Evolutionary conservation across 148 eudicot genomes (phyloP), one percentile per base, ranked within the genome.

Genomic region (Arctostaphylos glauca): DNA sequence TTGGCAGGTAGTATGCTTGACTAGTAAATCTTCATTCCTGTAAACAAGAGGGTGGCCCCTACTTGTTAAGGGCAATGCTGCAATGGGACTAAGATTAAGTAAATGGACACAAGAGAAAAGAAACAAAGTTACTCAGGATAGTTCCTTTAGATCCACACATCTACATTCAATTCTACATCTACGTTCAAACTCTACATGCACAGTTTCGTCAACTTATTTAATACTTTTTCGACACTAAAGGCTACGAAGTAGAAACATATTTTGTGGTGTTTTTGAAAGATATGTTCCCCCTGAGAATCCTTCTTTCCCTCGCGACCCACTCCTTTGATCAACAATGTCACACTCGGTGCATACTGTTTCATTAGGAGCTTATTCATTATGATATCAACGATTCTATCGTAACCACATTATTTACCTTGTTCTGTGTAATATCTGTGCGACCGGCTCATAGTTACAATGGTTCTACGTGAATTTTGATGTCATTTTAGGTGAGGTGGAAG

Each of bases 1-100:
- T 10, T 53, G 59, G 55, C 86, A 86, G 89, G 89, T 91, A 88
- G 74, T 50, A 41, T 18, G 46, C 75, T 68, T 79, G 54, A 62
- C 52, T 46, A 18, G 44, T 54, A 55, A 77, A 76, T 14, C 13
- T 23, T 3, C 7, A 1, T 41, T 9, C 23, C 25, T 49, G 54
- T 74, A 48, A n/a, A 48, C 68, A 21, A 21, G 64, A 5, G 3
- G 7, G 64, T 59, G 64, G 64, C 10, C 25, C 2, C 64, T 59
- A n/a, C 13, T 66, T 66, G 71, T 25, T 10, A 15, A 66, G 41
- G 71, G 41, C 23, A 66, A 66, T 66, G 71, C 71, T 66, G 71
- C 41, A 25, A 66, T 66, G 25, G 43, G 71, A 66, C 71, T 23
- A 25, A 66, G 15, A 66, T 23, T 66, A 41, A 66, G 43, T 64